Evolutionary conservation across 73 alveolate genomes (phyloP), one percentile per base, ranked within the genome.

Genomic region (Tetrahymena thermophila): DNA sequence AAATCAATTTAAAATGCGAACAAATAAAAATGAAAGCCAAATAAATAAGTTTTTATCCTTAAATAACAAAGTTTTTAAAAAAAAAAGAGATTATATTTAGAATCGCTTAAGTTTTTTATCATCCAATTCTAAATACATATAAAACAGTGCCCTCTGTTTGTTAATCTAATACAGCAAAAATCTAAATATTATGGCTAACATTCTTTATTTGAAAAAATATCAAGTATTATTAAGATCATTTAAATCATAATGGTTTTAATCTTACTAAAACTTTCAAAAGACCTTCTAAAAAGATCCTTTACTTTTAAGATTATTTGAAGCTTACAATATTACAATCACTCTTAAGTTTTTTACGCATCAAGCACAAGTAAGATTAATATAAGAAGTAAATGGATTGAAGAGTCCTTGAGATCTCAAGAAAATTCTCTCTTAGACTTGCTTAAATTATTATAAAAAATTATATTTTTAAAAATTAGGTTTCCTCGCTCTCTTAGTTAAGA

Each of bases 71-170:
- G 35, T 71, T 71, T 71, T 71, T 28, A 71, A n/a, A 16, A 71
- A 71, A 23, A 71, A 19, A 8, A n/a, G 6, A 71, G 35, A 71
- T 71, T 71, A 71, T 71, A 25, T 31, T 71, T 71, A 71, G 89
- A 71, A 71, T 25, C 89, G 40, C 17, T 19, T 25, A 11, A 71
- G 89, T 71, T 71, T 71, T 71, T 71, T n/a, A 71, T 4, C 23
- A 0, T 31, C 89, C 37, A 28, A 71, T 71, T 71, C 89, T 71
- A 71, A 71, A 31, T 71, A 17, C 1, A 71, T 7, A 25, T 23
- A 25, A 71, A 71, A 71, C 89, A 71, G 89, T 71, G 89, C 89
- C 89, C 89, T 71, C 89, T 71, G 89, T 71, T 71, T 71, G 89
- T 71, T 71, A 71, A 71, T 71, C 35, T 71, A 71, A 71, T 0